Percentiles rank a stretch among this genome's conserved stretches.
Conservation (phyloP, 73 alveolate genomes). For the Paraurostyla sp. region DNA sequence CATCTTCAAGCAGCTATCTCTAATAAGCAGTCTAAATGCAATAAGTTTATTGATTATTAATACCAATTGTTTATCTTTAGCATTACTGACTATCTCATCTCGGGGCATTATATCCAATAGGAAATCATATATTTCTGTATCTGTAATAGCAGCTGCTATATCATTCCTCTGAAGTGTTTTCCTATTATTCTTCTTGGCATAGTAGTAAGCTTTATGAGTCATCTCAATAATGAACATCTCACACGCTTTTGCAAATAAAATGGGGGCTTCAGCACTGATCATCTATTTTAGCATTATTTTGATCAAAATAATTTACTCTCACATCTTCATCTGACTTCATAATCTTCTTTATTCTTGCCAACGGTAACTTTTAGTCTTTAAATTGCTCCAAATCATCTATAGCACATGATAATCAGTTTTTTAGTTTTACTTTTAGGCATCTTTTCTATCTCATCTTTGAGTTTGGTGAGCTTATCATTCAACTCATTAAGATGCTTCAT, state of each 20-base stretch:
- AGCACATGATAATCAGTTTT: background rate
- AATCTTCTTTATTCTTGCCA: conserved; percentile 98
- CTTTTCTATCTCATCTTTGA: conserved; percentile 13
- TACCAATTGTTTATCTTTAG: conserved; percentile 21
- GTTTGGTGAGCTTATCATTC: background rate
- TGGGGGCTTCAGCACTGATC: conserved; percentile 99
- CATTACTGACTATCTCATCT: conserved; percentile 60
- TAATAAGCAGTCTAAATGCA: background rate
- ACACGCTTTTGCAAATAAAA: conserved; percentile 98
- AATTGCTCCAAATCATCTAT: conserved; percentile 69
- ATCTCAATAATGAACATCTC: conserved; percentile 98
- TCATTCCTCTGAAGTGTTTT: conserved; percentile 97
- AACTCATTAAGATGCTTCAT: background rate
- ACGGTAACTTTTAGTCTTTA: conserved; percentile 93
- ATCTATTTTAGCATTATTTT: conserved; percentile 62
- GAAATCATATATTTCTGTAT: conserved; percentile 97
- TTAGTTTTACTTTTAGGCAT: conserved; percentile 29
- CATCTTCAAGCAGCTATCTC: conserved; percentile 19
- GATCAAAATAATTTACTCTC: conserved; percentile 54
- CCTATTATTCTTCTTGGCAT: conserved; percentile 96
- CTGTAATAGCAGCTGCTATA: conserved; percentile 95
- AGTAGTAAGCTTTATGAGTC: conserved; percentile 96
- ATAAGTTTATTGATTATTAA: background rate
- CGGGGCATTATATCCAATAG: conserved; percentile 79
- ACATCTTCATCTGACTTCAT: conserved; percentile 99